Evolutionary conservation across 306 rosid genomes (phyloP).

Genomic region (Abrus pulchellus): DNA sequence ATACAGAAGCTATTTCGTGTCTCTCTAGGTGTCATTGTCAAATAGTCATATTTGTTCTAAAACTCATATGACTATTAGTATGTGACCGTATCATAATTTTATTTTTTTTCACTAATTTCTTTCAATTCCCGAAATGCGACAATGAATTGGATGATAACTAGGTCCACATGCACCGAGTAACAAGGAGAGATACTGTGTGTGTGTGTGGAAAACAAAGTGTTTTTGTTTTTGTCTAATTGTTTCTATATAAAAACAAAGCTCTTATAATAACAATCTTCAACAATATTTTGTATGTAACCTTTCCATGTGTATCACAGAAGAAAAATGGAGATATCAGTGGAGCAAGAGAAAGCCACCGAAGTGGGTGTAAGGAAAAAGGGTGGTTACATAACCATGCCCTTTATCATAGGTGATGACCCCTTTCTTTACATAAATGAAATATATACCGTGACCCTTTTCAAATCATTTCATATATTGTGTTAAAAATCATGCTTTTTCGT

Average conservation of each 20-base stretch:
- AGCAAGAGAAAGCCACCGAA: constrained; percentile 49
- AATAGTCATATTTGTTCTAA: background rate
- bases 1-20: background rate
- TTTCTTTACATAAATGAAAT: constrained; percentile 16
- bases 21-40: background rate
- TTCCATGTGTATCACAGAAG: constrained; percentile 30
- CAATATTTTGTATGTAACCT: constrained; percentile 18
- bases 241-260: constrained; percentile 35
- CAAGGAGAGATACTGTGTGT: background rate
- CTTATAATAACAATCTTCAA: constrained; percentile 14
- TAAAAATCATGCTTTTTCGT: constrained; percentile 3
- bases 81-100: too few relatives aligned
- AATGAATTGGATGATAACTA: constrained; percentile 40
- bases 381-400: constrained; percentile 81
- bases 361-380: constrained; percentile 60
- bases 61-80: background rate
- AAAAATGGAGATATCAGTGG: constrained; percentile 54
- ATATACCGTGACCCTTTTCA: constrained; percentile 23
- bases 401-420: constrained; percentile 68
- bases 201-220: constrained; percentile 15
- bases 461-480: background rate
- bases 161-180: background rate
- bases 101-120: background rate
- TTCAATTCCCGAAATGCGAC: constrained; percentile 12
- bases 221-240: constrained; percentile 35